Percentiles rank a stretch among this genome's conserved stretches.
Evolutionary conservation across 2,329 filamentous ascomycete genomes (phyloP).

Genomic region (Fusarium cyanostomum): DNA sequence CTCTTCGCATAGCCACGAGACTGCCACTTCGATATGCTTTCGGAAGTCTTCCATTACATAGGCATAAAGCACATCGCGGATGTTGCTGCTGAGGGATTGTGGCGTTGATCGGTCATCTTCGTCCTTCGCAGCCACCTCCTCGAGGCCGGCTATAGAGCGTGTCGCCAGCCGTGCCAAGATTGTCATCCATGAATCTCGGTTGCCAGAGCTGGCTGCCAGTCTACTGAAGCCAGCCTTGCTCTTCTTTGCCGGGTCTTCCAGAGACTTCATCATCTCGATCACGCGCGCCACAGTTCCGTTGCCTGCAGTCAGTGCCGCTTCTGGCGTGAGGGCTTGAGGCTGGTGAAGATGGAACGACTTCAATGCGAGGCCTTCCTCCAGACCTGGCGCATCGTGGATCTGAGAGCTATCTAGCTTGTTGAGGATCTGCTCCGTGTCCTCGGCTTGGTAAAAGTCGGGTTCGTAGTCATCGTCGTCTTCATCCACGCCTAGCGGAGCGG

Average conservation of each 20-base stretch:
- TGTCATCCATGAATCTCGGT: conserved; percentile 90
- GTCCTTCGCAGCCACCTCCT: conserved; percentile 65
- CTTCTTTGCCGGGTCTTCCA: conserved; percentile 74
- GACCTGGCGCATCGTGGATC: conserved; percentile 52
- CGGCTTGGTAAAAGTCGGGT: conserved; percentile 81
- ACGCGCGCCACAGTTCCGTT: conserved; percentile 79
- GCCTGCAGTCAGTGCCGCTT: conserved; percentile 77
- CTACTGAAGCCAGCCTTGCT: conserved; percentile 80
- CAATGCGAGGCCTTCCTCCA: conserved; percentile 65
- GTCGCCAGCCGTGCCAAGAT: conserved; percentile 88
- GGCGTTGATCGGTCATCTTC: conserved; percentile 57
- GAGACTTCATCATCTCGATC: conserved; percentile 77
- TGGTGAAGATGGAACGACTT: conserved; percentile 83
- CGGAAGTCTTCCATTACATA: conserved; percentile 95
- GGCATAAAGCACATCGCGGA: conserved; percentile 82
- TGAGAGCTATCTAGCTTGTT: conserved; percentile 79
- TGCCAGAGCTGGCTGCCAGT: conserved; percentile 83
- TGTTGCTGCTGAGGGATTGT: conserved; percentile 69
- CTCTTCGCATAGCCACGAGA: conserved; percentile 95
- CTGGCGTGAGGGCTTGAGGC: conserved; percentile 76
- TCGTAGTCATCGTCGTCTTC: conserved; percentile 92
- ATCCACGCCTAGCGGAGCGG: conserved; percentile 70
- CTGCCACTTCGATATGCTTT: conserved; percentile 85
- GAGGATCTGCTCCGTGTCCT: conserved; percentile 79
- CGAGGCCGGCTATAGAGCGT: conserved; percentile 76